These are phyloP conservation scores for Aspergillus pseudonomiae DNA, from an alignment of 2,329 filamentous ascomycete species.

Conservation along the genomic window DNA sequence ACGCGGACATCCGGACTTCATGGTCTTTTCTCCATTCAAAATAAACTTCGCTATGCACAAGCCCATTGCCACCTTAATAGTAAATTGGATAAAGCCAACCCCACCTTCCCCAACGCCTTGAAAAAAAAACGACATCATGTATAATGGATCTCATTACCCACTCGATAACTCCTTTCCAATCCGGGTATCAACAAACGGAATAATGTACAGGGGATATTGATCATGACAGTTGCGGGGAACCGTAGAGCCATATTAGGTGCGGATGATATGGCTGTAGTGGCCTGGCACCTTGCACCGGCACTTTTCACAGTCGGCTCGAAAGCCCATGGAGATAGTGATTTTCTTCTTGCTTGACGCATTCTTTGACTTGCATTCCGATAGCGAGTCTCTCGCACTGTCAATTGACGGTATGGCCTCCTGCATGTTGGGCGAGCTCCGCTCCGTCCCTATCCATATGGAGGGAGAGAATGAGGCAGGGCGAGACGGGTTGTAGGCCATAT, in stretches of 20 bases:
- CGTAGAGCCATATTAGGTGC: conserved; percentile 24
- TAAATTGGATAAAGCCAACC: neutral
- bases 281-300: conserved; percentile 74
- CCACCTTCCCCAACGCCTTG: neutral
- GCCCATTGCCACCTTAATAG: neutral
- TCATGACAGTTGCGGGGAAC: neutral
- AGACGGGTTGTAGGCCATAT: conserved; percentile 21
- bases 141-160: neutral
- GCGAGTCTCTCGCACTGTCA: neutral
- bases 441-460: neutral
- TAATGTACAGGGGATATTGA: neutral
- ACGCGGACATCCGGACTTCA: neutral
- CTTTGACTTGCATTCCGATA: neutral
- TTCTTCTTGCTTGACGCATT: conserved; percentile 43
- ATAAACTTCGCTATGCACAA: conserved; percentile 1
- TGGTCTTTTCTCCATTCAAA: neutral
- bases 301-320: conserved; percentile 76
- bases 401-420: conserved; percentile 9
- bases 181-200: conserved; percentile 8
- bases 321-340: conserved; percentile 76
- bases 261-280: conserved; percentile 78
- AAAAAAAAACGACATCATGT: neutral
- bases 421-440: conserved; percentile 6
- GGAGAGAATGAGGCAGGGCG: conserved; percentile 11
- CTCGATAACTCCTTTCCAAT: neutral